Evolutionary conservation across 169 alveolate genomes (phyloP), one percentile per base, ranked within the genome.

Genomic region (Plasmodium fragile): DNA sequence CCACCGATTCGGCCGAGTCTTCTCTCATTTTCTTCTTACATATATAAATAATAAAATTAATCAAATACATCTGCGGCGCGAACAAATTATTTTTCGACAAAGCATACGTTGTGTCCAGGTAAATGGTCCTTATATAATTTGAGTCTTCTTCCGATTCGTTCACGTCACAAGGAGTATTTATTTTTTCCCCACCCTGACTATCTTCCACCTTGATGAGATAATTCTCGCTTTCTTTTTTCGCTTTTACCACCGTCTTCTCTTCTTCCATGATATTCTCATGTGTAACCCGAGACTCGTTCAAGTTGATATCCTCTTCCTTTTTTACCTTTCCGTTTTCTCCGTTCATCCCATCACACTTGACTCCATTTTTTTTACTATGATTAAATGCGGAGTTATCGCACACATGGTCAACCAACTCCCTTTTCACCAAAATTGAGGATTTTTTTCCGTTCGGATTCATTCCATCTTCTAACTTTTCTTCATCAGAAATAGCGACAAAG

Each of bases 91-190:
- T 87, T 87, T 87, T 87, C 43, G 81, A 55, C 53, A 87, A 49
- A 3, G 93, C 93, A 87, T 87, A 87, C 5, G 93, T 87, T 28
- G 93, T 87, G 72, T 87, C 93, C 80, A 87, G 93, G 55, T 87
- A 87, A 36, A 87, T 87, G n/a, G 93, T 87, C 53, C 49, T 77
- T 75, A 87, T 87, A 59, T 87, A 87, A 87, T 87, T 87, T 0
- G 75, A 30, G 71, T 43, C 69, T 87, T 87, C 93, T 70, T 77
- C 39, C 41, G 45, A 43, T 69, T 82, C 81, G 41, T 52, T 69
- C 49, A 39, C n/a, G n/a, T 32, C 32, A 39, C 30, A 16, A n/a
- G 72, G 28, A 1, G 16, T 32, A 10, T 69, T 53, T 81, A n/a
- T 69, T n/a, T 16, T 32, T 55, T 25, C 7, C 16, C 32, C 75